Evolutionary conservation across 139 green algal species (phyloP), one percentile per base, ranked within the genome.

Genomic region (Nannochloris sp.): DNA sequence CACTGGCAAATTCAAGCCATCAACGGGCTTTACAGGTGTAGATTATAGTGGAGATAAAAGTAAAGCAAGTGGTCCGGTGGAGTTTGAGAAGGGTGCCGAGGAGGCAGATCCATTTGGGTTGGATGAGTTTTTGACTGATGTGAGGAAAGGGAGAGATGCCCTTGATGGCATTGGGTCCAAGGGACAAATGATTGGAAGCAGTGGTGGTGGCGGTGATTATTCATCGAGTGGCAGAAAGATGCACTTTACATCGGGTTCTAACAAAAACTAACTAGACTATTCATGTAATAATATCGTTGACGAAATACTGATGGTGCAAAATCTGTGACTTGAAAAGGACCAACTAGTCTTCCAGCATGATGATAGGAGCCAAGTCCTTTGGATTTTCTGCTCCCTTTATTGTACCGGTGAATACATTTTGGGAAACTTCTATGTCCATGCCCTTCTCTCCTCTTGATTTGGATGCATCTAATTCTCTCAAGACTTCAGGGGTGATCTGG

Each of bases 101-200:
- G 70, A 67, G 36, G 88, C 79, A 1, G 92, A 98, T 78, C 89
- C 88, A 4, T 98, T 98, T 72, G 92, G 92, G 5, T 74, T 98
- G 69, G 92, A 97, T 61, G 69, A 87, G 64, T 93, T 97, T 65
- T 64, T 95, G 14, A 73, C 61, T 3, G 75, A 93, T 21, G 87
- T 96, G 15, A 73, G 74, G 31, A 55, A 18, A 29, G 73, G 84
- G 18, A 84, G 81, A 67, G 19, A 51, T 25, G n/a, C 60, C n/a
- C n/a, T 66, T 15, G 60, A 66, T 43, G 34, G 15, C 25, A 66
- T 66, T 66, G 60, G 60, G 4, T 55, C 51, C 14, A 37, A 44
- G 46, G 60, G 60, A 0, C 14, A 44, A n/a, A 66, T 66, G 60
- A 11, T 40, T 21, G 60, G 34, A 40, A 18, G 34, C 1, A 44